These are phyloP conservation scores for Salix brachista DNA, from an alignment of 345 rosid genomes.

Conservation along the genomic window DNA sequence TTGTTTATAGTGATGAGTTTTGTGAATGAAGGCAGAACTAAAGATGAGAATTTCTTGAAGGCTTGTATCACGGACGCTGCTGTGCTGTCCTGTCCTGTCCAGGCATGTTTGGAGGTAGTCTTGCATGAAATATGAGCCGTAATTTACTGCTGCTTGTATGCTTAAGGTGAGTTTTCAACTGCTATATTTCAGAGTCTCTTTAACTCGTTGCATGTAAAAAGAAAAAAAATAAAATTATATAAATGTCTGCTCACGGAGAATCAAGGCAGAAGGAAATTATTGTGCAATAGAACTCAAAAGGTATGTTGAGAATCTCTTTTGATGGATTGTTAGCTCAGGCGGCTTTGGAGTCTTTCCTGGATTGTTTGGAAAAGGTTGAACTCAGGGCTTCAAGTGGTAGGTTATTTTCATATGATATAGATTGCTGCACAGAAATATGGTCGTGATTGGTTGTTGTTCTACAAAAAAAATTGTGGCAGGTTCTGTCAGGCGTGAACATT, in stretches of 20 bases:
- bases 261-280: neutral
- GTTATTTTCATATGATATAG: slow-evolving; percentile 3
- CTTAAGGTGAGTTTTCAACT: neutral
- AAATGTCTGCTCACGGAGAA: neutral
- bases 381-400: slow-evolving; percentile 10
- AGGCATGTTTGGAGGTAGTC: slow-evolving; percentile 1
- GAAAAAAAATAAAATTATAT: neutral
- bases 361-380: neutral
- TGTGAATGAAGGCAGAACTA: slow-evolving; percentile 1
- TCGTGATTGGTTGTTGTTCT: slow-evolving; percentile 8
- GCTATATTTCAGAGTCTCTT: neutral
- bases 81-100: neutral
- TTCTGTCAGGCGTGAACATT: neutral
- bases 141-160: neutral
- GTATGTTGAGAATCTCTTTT: neutral
- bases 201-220: neutral
- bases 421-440: neutral
- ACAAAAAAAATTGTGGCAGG: slow-evolving; percentile 14
- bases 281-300: neutral
- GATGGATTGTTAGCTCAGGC: neutral
- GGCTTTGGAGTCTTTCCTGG: neutral
- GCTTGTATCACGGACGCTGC: neutral
- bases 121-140: neutral
- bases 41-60: neutral
- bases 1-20: neutral